Conservation (phyloP, 768 basidiomycete species). For the Dictyophora rubrovolvata region DNA sequence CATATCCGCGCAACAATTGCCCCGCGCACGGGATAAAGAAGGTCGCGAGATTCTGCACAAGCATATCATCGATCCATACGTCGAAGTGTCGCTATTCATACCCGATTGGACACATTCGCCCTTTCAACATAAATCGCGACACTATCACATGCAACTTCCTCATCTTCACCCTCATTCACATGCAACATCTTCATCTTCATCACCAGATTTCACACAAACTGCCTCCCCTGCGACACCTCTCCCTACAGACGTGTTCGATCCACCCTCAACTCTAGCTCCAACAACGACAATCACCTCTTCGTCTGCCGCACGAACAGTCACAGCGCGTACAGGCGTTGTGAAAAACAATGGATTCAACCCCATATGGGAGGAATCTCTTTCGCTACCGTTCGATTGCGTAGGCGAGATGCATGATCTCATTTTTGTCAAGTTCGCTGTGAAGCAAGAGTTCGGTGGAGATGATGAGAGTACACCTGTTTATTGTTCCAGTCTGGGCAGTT, state of each 20-base stretch:
- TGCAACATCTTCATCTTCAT: conserved; percentile 12
- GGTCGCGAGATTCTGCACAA: conserved; percentile 54
- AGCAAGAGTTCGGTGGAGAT: conserved; percentile 45
- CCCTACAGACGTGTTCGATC: neutral
- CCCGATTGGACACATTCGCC: conserved; percentile 54
- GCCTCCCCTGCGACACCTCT: neutral
- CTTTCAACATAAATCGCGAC: conserved; percentile 15
- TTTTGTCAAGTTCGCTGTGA: conserved; percentile 72
- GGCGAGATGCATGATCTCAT: conserved; percentile 73
- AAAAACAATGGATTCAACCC: conserved; percentile 93
- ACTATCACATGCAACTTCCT: neutral
- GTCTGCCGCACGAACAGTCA: conserved; percentile 32
- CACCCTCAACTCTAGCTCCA: conserved; percentile 6
- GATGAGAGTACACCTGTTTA: conserved; percentile 58
- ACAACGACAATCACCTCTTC: conserved; percentile 20
- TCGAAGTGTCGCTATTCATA: conserved; percentile 68
- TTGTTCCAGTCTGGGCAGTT: conserved; percentile 59
- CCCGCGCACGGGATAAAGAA: conserved; percentile 52
- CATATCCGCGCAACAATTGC: conserved; percentile 88
- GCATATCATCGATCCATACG: conserved; percentile 57
- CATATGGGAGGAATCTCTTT: conserved; percentile 63
- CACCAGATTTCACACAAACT: conserved; percentile 10
- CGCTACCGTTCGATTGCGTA: conserved; percentile 66
- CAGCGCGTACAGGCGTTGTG: conserved; percentile 49
- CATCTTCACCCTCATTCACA: neutral